These are phyloP conservation scores for Chondrus crispus DNA, from an alignment of 23 red algal genomes.

Conservation along the genomic window DNA sequence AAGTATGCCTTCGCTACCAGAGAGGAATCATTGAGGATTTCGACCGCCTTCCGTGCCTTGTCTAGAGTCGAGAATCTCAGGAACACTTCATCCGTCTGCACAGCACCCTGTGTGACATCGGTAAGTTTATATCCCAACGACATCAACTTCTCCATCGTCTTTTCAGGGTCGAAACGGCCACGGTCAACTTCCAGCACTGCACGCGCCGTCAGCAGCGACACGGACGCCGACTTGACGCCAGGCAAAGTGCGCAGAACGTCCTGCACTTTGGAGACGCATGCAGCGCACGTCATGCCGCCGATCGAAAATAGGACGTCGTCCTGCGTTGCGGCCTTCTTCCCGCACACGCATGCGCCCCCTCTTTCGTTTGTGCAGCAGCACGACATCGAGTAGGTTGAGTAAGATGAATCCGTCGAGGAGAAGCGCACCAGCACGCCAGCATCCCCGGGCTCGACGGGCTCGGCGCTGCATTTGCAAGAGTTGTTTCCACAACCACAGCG, in stretches of 20 bases:
- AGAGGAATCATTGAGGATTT: neutral
- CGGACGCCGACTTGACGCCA: too few relatives aligned
- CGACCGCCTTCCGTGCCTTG: neutral
- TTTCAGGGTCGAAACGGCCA: neutral
- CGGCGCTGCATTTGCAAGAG: neutral
- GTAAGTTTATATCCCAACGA: neutral
- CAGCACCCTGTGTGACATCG: neutral
- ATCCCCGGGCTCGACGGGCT: neutral
- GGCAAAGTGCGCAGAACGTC: too few relatives aligned
- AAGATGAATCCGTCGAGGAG: neutral
- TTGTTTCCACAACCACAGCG: slow-evolving; percentile 17
- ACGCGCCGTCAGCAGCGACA: too few relatives aligned
- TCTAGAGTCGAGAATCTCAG: neutral
- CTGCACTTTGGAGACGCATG: too few relatives aligned
- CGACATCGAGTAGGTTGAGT: too few relatives aligned
- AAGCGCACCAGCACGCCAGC: slow-evolving; percentile 2
- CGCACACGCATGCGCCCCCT: too few relatives aligned
- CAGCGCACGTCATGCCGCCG: too few relatives aligned
- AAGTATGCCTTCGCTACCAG: neutral
- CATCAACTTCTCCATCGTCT: neutral
- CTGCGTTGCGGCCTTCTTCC: neutral
- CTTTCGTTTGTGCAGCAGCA: too few relatives aligned
- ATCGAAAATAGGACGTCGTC: too few relatives aligned
- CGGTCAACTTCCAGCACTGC: too few relatives aligned
- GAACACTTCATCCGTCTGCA: neutral